These are phyloP conservation scores for Phanerochaete sordida DNA, from an alignment of 768 basidiomycete species.

Conservation along the genomic window DNA sequence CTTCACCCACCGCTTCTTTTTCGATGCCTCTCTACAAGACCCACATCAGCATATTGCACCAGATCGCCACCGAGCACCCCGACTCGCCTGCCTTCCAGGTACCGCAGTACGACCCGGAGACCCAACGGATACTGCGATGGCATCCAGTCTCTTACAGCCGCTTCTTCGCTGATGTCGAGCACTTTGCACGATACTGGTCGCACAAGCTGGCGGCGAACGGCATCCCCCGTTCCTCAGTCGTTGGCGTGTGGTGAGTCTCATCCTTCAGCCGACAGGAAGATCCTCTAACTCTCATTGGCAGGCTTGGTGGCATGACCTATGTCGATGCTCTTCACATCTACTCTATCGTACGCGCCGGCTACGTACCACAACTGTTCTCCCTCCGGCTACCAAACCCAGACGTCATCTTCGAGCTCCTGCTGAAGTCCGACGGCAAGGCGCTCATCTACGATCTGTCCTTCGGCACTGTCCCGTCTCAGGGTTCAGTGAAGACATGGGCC, in stretches of 20 bases:
- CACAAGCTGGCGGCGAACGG: conserved; percentile 40
- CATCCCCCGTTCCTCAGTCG: conserved; percentile 52
- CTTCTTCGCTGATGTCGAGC: conserved; percentile 64
- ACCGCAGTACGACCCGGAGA: conserved; percentile 44
- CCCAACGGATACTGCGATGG: conserved; percentile 50
- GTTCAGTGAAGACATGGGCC: conserved; percentile 46
- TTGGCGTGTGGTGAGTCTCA: conserved; percentile 65
- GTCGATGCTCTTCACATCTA: conserved; percentile 71
- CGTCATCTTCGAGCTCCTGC: conserved; percentile 67
- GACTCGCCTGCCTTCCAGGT: conserved; percentile 56
- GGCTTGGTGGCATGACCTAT: conserved; percentile 74
- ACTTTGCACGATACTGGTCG: conserved; percentile 63
- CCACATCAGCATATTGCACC: conserved; percentile 63
- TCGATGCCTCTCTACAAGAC: conserved; percentile 22
- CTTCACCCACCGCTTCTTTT: conserved; percentile 9
- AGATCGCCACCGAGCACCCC: conserved; percentile 47
- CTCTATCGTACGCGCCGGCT: conserved; percentile 71
- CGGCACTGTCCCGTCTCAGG: conserved; percentile 32
- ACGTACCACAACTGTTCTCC: conserved; percentile 75
- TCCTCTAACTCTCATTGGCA: conserved; percentile 22
- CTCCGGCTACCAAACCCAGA: conserved; percentile 70
- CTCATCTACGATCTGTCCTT: conserved; percentile 51
- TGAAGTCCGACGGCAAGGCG: conserved; percentile 57
- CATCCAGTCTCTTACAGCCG: conserved; percentile 57
- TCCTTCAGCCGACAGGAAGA: background rate